phyloP scores from a whole-genome alignment of 2,329 filamentous ascomycete genomes.

The Fusarium begoniae region DNA sequence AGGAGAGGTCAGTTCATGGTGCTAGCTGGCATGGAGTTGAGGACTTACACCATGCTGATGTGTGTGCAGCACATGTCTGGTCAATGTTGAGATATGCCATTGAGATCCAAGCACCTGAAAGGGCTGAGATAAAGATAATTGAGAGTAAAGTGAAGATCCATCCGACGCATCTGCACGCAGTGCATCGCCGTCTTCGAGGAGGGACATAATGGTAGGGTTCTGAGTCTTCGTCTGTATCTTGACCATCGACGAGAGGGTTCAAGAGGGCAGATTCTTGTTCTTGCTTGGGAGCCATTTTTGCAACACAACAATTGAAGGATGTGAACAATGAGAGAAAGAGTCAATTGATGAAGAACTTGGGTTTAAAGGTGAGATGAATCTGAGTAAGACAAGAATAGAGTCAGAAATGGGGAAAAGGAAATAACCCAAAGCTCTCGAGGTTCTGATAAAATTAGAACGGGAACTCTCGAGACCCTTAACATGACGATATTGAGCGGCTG shows the following conservation, averaged over 20 bases:
- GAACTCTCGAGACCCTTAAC: slow-evolving; percentile 7
- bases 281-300: slow-evolving; percentile 31
- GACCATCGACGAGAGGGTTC: slow-evolving; percentile 14
- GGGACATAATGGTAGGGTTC: slow-evolving; percentile 31
- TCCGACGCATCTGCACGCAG: slow-evolving; percentile 26
- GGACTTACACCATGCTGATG: slow-evolving; percentile 51
- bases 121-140: slow-evolving; percentile 25
- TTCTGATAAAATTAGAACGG: slow-evolving; percentile 13
- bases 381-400: neutral
- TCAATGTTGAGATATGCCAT: slow-evolving; percentile 35
- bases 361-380: neutral
- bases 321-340: neutral
- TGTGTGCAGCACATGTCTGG: slow-evolving; percentile 42
- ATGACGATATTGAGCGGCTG: slow-evolving; percentile 7
- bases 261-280: slow-evolving; percentile 36
- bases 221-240: slow-evolving; percentile 31
- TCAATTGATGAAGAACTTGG: neutral
- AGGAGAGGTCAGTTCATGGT: neutral
- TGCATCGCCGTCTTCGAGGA: slow-evolving; percentile 13
- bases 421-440: neutral
- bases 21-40: accelerated
- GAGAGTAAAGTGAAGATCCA: slow-evolving; percentile 4
- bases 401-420: neutral
- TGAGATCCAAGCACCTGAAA: slow-evolving; percentile 35
- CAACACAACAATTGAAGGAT: neutral